phyloP scores from a whole-genome alignment of 805 yeast genomes.

The Candida khao-thaluensis region DNA sequence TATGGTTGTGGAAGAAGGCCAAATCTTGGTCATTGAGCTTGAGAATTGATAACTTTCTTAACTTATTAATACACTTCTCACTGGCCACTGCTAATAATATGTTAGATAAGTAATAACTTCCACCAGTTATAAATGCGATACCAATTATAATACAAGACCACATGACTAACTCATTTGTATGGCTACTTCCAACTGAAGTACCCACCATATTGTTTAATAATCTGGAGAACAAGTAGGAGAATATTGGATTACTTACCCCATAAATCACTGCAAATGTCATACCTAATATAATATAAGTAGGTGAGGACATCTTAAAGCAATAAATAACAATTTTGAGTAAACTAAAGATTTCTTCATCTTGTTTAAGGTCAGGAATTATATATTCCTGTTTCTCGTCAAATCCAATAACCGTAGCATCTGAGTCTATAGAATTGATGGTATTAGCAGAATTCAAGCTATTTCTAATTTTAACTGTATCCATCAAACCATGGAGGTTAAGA shows the following conservation, averaged over 20 bases:
- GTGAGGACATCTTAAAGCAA: conserved; percentile 21
- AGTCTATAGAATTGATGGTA: not conserved
- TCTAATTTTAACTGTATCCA: not conserved
- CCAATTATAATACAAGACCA: conserved; percentile 72
- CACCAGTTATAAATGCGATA: conserved; percentile 64
- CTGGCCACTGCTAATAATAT: conserved; percentile 55
- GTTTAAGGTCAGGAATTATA: not conserved
- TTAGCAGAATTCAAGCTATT: not conserved
- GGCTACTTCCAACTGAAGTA: conserved; percentile 26
- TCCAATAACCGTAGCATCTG: not conserved
- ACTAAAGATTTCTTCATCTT: conserved; percentile 19
- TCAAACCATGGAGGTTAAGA: not conserved
- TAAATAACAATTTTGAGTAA: conserved; percentile 24
- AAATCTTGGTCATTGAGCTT: conserved; percentile 52
- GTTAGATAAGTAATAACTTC: conserved; percentile 50
- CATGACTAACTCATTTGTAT: conserved; percentile 36
- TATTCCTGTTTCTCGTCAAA: not conserved
- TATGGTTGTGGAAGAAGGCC: conserved; percentile 48
- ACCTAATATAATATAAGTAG: conserved; percentile 45
- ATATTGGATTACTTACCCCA: conserved; percentile 70
- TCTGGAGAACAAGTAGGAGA: conserved; percentile 75
- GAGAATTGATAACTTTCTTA: conserved; percentile 51
- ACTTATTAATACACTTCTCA: conserved; percentile 61
- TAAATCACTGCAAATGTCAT: conserved; percentile 50
- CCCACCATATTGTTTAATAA: conserved; percentile 65